These are phyloP conservation scores for Prunus yedoensis DNA, from an alignment of 331 rosid species.

Conservation along the genomic window DNA sequence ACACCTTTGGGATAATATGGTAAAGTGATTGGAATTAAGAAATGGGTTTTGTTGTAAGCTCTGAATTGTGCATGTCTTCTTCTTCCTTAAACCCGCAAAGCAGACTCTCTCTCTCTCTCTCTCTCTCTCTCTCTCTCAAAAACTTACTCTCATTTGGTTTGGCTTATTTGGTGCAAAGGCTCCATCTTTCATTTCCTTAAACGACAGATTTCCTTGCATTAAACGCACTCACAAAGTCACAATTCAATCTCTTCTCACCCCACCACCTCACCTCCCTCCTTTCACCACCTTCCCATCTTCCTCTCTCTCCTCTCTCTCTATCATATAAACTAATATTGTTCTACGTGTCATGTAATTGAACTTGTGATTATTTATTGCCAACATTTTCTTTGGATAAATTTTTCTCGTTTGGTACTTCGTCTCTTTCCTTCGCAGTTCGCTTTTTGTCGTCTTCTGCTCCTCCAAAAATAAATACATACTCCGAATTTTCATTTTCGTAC, in stretches of 20 bases:
- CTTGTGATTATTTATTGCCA: background rate
- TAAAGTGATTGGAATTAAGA: slow-evolving; percentile 4
- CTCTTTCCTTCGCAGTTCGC: slow-evolving; percentile 3
- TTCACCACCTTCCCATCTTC: slow-evolving; percentile 32
- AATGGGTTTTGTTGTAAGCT: slow-evolving; percentile 34
- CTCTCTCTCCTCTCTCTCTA: background rate
- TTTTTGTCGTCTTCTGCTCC: slow-evolving; percentile 14
- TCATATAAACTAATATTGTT: background rate
- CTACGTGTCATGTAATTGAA: background rate
- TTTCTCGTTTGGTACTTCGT: slow-evolving; percentile 5
- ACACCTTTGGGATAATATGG: slow-evolving; percentile 26
- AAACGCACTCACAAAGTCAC: slow-evolving; percentile 27
- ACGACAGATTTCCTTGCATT: slow-evolving; percentile 29
- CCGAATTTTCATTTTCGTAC: background rate
- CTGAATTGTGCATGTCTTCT: slow-evolving; percentile 40
- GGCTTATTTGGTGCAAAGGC: slow-evolving; percentile 30
- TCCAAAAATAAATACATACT: no score
- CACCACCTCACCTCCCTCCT: slow-evolving; percentile 12
- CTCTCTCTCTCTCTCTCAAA: background rate
- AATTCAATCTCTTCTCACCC: slow-evolving; percentile 27
- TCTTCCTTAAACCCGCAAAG: slow-evolving; percentile 21
- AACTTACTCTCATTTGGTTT: slow-evolving; percentile 12
- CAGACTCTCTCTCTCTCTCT: slow-evolving; percentile 6
- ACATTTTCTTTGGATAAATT: background rate
- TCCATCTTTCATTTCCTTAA: slow-evolving; percentile 26